Percentiles rank a stretch among this genome's conserved stretches.
Evolutionary conservation across 139 green algal genomes (phyloP).

Genomic region (Astrephomene gubernaculifera): DNA sequence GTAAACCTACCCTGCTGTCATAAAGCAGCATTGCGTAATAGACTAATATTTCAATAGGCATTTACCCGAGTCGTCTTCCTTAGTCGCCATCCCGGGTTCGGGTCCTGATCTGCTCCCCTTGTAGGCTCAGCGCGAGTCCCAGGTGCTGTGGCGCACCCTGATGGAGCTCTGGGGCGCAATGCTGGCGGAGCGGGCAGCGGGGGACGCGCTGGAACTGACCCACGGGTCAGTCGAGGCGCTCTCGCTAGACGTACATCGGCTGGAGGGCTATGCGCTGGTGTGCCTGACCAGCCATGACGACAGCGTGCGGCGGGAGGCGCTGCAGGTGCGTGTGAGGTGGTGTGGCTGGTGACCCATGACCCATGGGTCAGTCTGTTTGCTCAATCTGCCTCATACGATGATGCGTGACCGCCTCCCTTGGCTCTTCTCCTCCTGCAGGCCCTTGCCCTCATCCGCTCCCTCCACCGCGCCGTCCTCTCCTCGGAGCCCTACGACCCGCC

Average conservation of each 20-base stretch:
- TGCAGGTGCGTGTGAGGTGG: constrained; percentile 56
- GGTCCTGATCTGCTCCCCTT: not conserved
- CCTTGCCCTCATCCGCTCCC: constrained; percentile 42
- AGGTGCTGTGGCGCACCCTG: constrained; percentile 57
- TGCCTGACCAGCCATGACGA: constrained; percentile 64
- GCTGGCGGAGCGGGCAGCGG: constrained; percentile 50
- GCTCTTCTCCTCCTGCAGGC: not conserved
- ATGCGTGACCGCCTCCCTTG: not conserved
- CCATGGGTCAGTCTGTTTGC: no score
- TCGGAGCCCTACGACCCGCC: constrained; percentile 1
- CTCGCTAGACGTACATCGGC: constrained; percentile 65
- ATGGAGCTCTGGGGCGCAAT: constrained; percentile 60
- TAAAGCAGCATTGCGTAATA: no score
- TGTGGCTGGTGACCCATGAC: no score
- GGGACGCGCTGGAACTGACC: constrained; percentile 36
- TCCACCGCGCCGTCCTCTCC: constrained; percentile 57
- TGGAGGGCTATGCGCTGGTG: constrained; percentile 72
- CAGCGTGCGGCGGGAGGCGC: constrained; percentile 58
- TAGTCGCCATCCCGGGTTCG: no score
- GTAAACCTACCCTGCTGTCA: no score
- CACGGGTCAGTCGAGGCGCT: not conserved
- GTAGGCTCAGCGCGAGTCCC: constrained; percentile 54
- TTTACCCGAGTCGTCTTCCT: no score
- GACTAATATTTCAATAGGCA: no score
- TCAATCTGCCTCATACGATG: no score